These are phyloP conservation scores for Elongisporangium prolatum DNA, from an alignment of 352 stramenopile genomes.

Conservation along the genomic window DNA sequence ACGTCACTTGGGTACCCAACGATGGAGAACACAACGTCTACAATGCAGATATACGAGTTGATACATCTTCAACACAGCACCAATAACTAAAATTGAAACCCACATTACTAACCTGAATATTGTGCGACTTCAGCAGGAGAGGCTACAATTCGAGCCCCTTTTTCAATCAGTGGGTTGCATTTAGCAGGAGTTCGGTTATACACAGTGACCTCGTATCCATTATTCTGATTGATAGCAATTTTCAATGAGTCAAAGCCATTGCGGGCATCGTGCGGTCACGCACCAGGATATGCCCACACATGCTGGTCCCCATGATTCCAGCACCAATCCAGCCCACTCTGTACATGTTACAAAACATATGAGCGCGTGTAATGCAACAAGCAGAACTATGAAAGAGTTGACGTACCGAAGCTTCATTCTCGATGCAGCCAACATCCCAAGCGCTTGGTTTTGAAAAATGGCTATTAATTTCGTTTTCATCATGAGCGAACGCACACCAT, in stretches of 20 bases:
- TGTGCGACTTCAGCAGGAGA: constrained; percentile 79
- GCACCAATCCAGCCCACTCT: constrained; percentile 85
- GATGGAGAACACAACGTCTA: constrained; percentile 90
- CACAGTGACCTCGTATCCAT: constrained; percentile 82
- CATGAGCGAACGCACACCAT: neutral
- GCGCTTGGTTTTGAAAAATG: constrained; percentile 48
- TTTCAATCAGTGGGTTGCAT: constrained; percentile 68
- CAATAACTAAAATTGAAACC: neutral
- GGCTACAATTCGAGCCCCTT: constrained; percentile 63
- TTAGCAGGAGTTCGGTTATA: constrained; percentile 85
- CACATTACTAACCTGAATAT: constrained; percentile 40
- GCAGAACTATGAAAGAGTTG: neutral
- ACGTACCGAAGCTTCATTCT: constrained; percentile 56
- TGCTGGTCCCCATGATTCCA: constrained; percentile 87
- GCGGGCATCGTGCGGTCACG: constrained; percentile 1
- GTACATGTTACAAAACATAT: constrained; percentile 1
- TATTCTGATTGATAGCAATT: constrained; percentile 28
- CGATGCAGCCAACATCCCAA: constrained; percentile 53
- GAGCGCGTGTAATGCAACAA: neutral
- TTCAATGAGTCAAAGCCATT: constrained; percentile 1
- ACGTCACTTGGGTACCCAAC: constrained; percentile 87
- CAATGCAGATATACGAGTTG: neutral
- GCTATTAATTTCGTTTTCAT: constrained; percentile 13
- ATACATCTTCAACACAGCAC: constrained; percentile 1
- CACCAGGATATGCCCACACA: constrained; percentile 86